Base-by-base conservation (phyloP, 306 rosid species). In the Corylus avellana region DNA sequence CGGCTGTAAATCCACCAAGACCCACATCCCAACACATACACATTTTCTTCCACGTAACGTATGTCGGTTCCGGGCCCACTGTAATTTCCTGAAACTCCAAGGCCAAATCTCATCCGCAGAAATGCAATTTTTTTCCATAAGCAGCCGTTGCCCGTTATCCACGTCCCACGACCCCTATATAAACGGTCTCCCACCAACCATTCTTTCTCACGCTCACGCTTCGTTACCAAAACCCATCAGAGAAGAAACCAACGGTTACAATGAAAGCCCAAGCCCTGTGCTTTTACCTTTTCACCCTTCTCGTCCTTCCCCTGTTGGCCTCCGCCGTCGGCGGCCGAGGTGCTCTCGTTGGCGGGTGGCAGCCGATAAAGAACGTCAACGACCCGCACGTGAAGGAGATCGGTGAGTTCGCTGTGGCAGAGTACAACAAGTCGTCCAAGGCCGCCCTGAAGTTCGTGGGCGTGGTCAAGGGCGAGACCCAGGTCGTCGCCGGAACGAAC, bases 381-480 rank as follows among this genome's bases (percentile, higher is more conserved):
- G 93, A 85, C 8, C 83, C 77, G 5, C 82, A 86, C 58, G 93
- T 89, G 76, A 27, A 1, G 4, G 89, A 86, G 85, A 88, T 90
- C 35, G 97, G 87, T 0, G 12, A 85, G 11, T 92, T 68, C 27
- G 93, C 93, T 0, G 84, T 92, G 2, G 39, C 53, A 1, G 91
- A 92, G 67, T 77, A 91, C 77, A 74, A 81, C 25, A 88, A 86
- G 81, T 12, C 63, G 48, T 75, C 79, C 0, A 72, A 80, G 58
- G 16, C 59, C 3, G 58, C 72, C 8, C 46, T 92, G 70, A 56
- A 7, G 77, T 74, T 88, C 3, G 70, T 70, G 27, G 74, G 42
- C 17, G 82, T 84, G 22, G 51, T 88, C 17, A 67, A 70, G 74
- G 94, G 91, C 1, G 80, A 84, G 75, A 62, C 78, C 5, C 94